A percentile compares a stretch with the other conserved stretches of the same genome.
phyloP scores from a whole-genome alignment of 2,329 filamentous ascomycete genomes.

The Neocatenulostroma microsporum region DNA sequence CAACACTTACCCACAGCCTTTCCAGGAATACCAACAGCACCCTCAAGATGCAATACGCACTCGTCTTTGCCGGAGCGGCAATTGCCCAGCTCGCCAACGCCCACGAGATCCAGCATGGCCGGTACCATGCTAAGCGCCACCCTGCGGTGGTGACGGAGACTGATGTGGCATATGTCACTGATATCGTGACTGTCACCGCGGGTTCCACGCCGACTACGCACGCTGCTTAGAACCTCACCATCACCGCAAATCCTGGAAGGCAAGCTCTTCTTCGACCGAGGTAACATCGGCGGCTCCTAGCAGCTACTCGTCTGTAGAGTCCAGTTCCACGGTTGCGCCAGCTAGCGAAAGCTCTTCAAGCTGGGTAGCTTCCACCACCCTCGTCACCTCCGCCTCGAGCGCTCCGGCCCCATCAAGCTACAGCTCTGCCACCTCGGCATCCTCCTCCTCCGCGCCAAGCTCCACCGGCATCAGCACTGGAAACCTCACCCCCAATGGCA shows the following conservation, averaged over 20 bases:
- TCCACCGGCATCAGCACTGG: conserved; percentile 7
- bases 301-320: background rate
- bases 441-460: conserved; percentile 5
- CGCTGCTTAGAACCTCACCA: background rate
- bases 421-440: conserved; percentile 3
- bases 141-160: conserved; percentile 1
- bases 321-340: background rate
- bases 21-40: background rate
- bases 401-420: conserved; percentile 3
- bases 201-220: background rate
- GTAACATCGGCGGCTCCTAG: too few relatives aligned
- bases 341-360: background rate
- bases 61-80: conserved; percentile 9
- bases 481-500: conserved; percentile 14
- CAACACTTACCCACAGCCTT: background rate
- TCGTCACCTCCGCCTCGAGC: conserved; percentile 1
- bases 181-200: conserved; percentile 7
- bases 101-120: conserved; percentile 6
- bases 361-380: background rate
- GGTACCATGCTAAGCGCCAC: conserved; percentile 5
- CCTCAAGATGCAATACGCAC: conserved; percentile 9
- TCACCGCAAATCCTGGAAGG: background rate
- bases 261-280: background rate
- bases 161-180: too few relatives aligned
- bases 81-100: conserved; percentile 8